Evolutionary conservation across 176 grass and related monocot species (phyloP).

Genomic region (Olyra latifolia): DNA sequence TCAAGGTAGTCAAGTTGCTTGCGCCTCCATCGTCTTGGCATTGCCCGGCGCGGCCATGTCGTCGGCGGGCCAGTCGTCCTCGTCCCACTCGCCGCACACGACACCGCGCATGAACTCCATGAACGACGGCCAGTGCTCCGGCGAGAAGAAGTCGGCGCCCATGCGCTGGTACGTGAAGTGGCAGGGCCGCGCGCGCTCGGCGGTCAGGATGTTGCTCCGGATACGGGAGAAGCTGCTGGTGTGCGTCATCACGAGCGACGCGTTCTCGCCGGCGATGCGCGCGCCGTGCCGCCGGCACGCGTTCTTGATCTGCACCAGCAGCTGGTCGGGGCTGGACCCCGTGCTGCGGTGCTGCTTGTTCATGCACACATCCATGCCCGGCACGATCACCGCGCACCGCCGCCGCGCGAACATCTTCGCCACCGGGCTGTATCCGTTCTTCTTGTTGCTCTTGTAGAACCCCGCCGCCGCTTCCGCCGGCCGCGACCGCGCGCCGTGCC

Average conservation of each 20-base stretch:
- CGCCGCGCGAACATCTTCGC: slow-evolving; percentile 65
- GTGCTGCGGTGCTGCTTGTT: slow-evolving; percentile 50
- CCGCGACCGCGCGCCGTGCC: slow-evolving; percentile 63
- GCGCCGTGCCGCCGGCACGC: slow-evolving; percentile 54
- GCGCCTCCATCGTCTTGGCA: slow-evolving; percentile 31
- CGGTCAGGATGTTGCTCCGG: slow-evolving; percentile 48
- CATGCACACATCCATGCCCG: slow-evolving; percentile 66
- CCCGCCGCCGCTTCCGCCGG: slow-evolving; percentile 72
- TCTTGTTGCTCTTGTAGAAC: slow-evolving; percentile 54
- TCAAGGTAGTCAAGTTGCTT: slow-evolving; percentile 8
- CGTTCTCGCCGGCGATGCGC: slow-evolving; percentile 71
- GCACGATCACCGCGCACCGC: slow-evolving; percentile 61
- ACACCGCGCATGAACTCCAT: slow-evolving; percentile 64
- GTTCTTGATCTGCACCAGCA: slow-evolving; percentile 66
- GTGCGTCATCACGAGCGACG: slow-evolving; percentile 43
- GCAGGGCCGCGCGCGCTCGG: slow-evolving; percentile 21
- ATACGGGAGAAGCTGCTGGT: slow-evolving; percentile 55
- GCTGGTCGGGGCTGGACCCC: slow-evolving; percentile 51
- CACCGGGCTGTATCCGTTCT: slow-evolving; percentile 68
- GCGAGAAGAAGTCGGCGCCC: slow-evolving; percentile 78
- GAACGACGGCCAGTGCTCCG: slow-evolving; percentile 87
- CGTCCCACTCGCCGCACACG: slow-evolving; percentile 48
- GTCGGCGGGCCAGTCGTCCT: slow-evolving; percentile 45
- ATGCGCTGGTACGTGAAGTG: slow-evolving; percentile 76
- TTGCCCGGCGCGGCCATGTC: neutral